Conservation (phyloP, 192 early-diverging fungal species). For the Funneliformis geosporum region DNA sequence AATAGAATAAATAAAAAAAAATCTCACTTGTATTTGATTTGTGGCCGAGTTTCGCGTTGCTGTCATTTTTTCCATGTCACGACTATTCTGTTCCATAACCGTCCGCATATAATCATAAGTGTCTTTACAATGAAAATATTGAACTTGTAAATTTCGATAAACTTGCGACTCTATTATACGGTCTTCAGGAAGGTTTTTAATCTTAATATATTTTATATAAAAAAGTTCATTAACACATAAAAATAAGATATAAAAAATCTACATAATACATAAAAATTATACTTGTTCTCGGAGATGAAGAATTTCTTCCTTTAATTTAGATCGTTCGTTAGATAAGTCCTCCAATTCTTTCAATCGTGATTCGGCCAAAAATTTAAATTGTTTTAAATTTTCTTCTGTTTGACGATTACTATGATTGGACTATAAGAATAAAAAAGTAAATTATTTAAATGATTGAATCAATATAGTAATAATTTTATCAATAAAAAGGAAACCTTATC, state of each 20-base stretch:
- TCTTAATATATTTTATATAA: neutral
- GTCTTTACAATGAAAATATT: slow-evolving; percentile 2
- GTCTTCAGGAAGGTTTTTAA: slow-evolving; percentile 18
- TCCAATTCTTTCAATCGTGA: slow-evolving; percentile 12
- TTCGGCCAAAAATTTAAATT: neutral
- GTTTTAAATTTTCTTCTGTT: neutral
- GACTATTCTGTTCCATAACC: slow-evolving; percentile 6
- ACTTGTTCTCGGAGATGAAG: slow-evolving; percentile 11
- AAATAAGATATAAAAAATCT: neutral
- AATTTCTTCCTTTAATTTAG: slow-evolving; percentile 5
- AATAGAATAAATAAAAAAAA: neutral
- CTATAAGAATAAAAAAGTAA: neutral
- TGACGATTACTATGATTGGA: neutral
- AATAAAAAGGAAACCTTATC: neutral
- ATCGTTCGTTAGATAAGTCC: neutral
- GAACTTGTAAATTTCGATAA: slow-evolving; percentile 10
- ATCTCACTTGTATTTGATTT: slow-evolving; percentile 12
- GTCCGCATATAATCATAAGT: neutral
- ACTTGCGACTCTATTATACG: slow-evolving; percentile 10
- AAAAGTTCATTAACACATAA: neutral
- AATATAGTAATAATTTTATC: neutral
- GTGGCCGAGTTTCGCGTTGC: neutral
- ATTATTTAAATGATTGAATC: neutral
- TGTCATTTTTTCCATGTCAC: slow-evolving; percentile 6
- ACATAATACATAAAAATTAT: neutral